These are phyloP conservation scores for Curvularia verruculosa DNA, from an alignment of 2,329 filamentous ascomycete species.

Conservation along the genomic window DNA sequence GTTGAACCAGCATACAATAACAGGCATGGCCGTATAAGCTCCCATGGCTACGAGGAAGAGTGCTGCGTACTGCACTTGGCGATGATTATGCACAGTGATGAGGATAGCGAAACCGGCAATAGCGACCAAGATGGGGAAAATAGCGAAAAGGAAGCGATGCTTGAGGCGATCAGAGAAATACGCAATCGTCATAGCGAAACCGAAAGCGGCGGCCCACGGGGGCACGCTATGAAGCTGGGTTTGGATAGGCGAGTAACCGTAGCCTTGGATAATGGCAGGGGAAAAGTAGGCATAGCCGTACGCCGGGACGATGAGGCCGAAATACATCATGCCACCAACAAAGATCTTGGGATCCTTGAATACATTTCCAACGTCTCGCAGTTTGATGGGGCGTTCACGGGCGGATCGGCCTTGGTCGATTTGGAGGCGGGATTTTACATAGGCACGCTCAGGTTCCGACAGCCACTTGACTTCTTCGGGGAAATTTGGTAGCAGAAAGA, in stretches of 20 bases:
- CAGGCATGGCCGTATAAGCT: constrained; percentile 85
- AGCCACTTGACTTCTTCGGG: constrained; percentile 59
- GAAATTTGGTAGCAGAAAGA: constrained; percentile 57
- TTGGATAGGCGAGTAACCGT: constrained; percentile 59
- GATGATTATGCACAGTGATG: constrained; percentile 71
- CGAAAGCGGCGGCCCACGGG: constrained; percentile 76
- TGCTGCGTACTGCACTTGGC: constrained; percentile 72
- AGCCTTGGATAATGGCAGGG: constrained; percentile 56
- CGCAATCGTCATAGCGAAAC: constrained; percentile 76
- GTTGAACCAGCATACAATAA: constrained; percentile 67
- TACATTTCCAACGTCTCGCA: constrained; percentile 52
- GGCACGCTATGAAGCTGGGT: constrained; percentile 62
- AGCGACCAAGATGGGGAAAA: constrained; percentile 70
- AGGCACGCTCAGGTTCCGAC: constrained; percentile 53
- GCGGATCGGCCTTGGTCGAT: constrained; percentile 57
- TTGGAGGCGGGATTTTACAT: constrained; percentile 54
- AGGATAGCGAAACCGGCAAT: constrained; percentile 80
- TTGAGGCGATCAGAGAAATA: constrained; percentile 71
- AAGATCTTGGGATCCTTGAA: constrained; percentile 59
- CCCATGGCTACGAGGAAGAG: constrained; percentile 84
- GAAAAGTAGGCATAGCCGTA: constrained; percentile 57
- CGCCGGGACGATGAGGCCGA: constrained; percentile 51
- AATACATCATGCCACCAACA: constrained; percentile 60
- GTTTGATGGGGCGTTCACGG: constrained; percentile 52
- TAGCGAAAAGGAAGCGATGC: constrained; percentile 76